Evolutionary conservation across 768 basidiomycete genomes (phyloP).

Genomic region (Mycena rebaudengoi): DNA sequence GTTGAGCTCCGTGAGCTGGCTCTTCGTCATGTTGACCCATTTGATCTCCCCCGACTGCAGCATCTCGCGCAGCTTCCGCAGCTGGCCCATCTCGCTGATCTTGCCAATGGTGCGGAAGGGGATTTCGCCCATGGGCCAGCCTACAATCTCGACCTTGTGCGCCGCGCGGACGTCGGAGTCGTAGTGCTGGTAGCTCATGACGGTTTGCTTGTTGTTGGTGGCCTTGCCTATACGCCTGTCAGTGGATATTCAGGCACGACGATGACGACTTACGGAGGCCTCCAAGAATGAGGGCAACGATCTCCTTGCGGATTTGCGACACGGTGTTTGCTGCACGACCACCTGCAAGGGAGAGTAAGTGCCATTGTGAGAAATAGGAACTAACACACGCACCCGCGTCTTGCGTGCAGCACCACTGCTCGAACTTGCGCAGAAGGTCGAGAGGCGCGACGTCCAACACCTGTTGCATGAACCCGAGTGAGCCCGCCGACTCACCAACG

Average conservation of each 20-base stretch:
- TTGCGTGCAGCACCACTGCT: neutral
- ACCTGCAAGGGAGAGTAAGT: no score
- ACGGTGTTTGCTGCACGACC: no score
- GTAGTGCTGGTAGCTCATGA: no score
- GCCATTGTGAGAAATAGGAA: no score
- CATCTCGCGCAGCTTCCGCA: neutral
- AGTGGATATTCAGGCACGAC: no score
- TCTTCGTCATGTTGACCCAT: neutral
- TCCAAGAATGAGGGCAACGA: no score
- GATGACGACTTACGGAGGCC: no score
- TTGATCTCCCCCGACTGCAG: neutral
- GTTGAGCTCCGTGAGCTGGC: neutral
- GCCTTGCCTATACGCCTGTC: no score
- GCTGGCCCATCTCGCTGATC: neutral
- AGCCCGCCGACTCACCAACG: neutral
- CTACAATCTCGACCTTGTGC: neutral
- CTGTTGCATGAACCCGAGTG: neutral
- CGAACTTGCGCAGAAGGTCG: neutral
- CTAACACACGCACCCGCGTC: neutral
- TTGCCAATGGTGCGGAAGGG: neutral
- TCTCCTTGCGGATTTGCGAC: no score
- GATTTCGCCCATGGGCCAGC: slow-evolving; percentile 1
- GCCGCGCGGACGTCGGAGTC: neutral
- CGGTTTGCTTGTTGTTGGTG: no score
- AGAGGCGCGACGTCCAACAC: neutral